A percentile compares a stretch with the other conserved stretches of the same genome.
phyloP scores from a whole-genome alignment of 2,329 filamentous ascomycete species.

The Sarocladium kiliense region DNA sequence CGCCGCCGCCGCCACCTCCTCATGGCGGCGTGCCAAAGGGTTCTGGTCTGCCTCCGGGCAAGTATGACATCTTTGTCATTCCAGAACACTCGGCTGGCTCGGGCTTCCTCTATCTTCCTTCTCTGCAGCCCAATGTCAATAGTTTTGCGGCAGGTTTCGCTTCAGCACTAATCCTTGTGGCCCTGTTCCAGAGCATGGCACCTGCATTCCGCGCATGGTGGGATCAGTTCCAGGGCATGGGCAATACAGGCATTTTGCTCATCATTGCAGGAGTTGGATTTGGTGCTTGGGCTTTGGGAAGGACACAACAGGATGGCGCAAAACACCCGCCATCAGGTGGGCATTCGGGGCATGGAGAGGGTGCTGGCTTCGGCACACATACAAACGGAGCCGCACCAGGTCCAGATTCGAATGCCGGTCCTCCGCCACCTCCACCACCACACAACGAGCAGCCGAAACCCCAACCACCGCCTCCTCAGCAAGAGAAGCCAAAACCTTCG shows the following conservation, averaged over 20 bases:
- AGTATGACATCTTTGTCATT: constrained; percentile 97
- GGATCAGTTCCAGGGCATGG: constrained; percentile 62
- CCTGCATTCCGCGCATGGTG: constrained; percentile 74
- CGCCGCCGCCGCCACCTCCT: constrained; percentile 79
- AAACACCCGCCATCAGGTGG: background rate
- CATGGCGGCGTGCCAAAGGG: constrained; percentile 74
- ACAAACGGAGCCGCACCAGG: constrained; percentile 10
- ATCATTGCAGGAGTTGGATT: constrained; percentile 69
- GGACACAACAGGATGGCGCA: constrained; percentile 29
- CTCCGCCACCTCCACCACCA: constrained; percentile 16
- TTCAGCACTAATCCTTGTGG: constrained; percentile 66
- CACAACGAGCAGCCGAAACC: constrained; percentile 17
- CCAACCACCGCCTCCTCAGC: constrained; percentile 13
- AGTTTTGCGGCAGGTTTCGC: constrained; percentile 87
- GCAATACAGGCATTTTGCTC: constrained; percentile 67
- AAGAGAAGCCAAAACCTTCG: constrained; percentile 14
- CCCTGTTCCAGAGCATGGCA: constrained; percentile 66
- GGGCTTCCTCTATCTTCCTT: constrained; percentile 92
- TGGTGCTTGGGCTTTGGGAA: constrained; percentile 63
- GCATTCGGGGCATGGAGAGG: constrained; percentile 11
- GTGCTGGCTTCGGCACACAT: background rate
- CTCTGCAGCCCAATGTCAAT: constrained; percentile 77
- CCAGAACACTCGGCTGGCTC: constrained; percentile 84
- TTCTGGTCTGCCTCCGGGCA: constrained; percentile 72
- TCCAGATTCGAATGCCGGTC: constrained; percentile 15